Percentiles rank a stretch among this genome's conserved stretches.
phyloP scores from a whole-genome alignment of 2,329 filamentous ascomycete genomes.

The Sporothrix mexicana region DNA sequence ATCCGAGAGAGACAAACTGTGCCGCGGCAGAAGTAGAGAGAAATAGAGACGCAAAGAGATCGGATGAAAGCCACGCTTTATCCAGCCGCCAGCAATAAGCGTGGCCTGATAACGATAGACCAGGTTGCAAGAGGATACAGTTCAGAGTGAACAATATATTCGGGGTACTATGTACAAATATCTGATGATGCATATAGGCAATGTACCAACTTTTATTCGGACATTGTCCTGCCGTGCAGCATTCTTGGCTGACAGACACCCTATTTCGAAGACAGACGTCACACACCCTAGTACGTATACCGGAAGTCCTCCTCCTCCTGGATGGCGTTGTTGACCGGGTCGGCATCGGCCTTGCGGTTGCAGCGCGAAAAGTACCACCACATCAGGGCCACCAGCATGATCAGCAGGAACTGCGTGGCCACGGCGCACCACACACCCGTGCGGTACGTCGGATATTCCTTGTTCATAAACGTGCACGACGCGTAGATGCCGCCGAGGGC shows the following conservation, averaged over 20 bases:
- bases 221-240: not conserved
- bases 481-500: conserved; percentile 63
- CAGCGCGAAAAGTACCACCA: conserved; percentile 51
- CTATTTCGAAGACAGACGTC: too few relatives aligned
- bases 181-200: not conserved
- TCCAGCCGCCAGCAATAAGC: not conserved
- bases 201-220: not conserved
- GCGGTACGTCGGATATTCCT: conserved; percentile 60
- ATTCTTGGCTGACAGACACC: too few relatives aligned
- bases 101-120: conserved; percentile 9
- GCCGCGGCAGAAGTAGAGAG: not conserved
- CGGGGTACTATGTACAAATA: not conserved
- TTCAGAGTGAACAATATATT: not conserved
- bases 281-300: conserved; percentile 14
- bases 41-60: not conserved
- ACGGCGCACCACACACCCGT: conserved; percentile 63
- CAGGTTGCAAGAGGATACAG: not conserved
- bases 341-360: conserved; percentile 58
- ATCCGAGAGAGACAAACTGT: not conserved
- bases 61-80: conserved; percentile 2
- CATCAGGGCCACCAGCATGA: conserved; percentile 51
- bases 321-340: conserved; percentile 42
- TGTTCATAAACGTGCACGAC: conserved; percentile 66
- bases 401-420: conserved; percentile 53
- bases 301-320: conserved; percentile 34